These are phyloP conservation scores for Lepidium didymum DNA, from an alignment of 345 rosid species.

Conservation along the genomic window DNA sequence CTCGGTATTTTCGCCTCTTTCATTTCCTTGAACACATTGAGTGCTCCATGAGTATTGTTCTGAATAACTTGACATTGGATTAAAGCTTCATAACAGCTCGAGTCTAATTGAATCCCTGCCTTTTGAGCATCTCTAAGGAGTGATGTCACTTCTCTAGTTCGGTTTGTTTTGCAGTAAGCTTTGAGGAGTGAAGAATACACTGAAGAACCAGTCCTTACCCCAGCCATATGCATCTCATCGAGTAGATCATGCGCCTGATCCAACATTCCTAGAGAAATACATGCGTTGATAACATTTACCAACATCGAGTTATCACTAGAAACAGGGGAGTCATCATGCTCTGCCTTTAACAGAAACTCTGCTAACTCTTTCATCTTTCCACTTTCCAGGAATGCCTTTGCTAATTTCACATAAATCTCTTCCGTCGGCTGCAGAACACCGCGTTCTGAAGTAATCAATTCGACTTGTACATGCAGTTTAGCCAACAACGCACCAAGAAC, in stretches of 20 bases:
- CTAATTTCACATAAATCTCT: conserved; percentile 56
- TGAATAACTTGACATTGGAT: conserved; percentile 54
- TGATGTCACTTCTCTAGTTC: conserved; percentile 47
- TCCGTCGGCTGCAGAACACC: conserved; percentile 87
- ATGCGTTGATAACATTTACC: conserved; percentile 60
- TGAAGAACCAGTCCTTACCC: conserved; percentile 62
- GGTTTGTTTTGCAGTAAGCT: conserved; percentile 69
- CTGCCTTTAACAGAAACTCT: conserved; percentile 63
- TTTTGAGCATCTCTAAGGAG: conserved; percentile 77
- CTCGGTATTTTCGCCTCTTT: conserved; percentile 57
- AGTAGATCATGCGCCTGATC: conserved; percentile 92
- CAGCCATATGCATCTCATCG: conserved; percentile 80
- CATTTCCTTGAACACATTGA: conserved; percentile 71
- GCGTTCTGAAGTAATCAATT: conserved; percentile 53
- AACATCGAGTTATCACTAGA: conserved; percentile 64
- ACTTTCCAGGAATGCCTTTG: conserved; percentile 70
- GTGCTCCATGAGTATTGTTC: conserved; percentile 71
- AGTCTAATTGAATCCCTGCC: conserved; percentile 87
- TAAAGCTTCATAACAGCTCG: conserved; percentile 66
- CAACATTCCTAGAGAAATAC: conserved; percentile 83
- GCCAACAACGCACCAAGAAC: conserved; percentile 45
- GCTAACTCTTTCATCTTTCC: conserved; percentile 69
- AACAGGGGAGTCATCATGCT: conserved; percentile 58
- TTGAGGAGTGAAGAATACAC: conserved; percentile 62
- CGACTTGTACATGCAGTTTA: conserved; percentile 51